Evolutionary conservation across 202 grass and related monocot species (phyloP).

Genomic region (Cymbopogon flexuosus): DNA sequence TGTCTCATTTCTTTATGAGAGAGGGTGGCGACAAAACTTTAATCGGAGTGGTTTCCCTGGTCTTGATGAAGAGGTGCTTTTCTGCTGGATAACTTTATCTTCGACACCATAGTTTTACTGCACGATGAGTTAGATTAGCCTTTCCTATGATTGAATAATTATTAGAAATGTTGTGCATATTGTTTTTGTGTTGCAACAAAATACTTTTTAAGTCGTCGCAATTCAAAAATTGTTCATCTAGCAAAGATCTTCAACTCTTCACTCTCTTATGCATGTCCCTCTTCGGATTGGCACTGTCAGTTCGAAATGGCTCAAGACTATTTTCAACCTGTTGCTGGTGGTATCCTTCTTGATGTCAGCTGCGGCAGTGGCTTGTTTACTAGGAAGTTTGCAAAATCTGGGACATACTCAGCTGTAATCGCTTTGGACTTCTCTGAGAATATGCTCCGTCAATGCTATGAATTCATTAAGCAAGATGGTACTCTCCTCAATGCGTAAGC

Average conservation of each 20-base stretch:
- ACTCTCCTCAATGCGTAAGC: conserved; percentile 64
- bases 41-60: conserved; percentile 89
- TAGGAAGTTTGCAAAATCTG: conserved; percentile 89
- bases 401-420: conserved; percentile 74
- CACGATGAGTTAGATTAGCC: neutral
- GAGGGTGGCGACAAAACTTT: conserved; percentile 97
- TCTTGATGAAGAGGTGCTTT: conserved; percentile 77
- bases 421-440: conserved; percentile 97
- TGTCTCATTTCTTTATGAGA: conserved; percentile 91
- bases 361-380: conserved; percentile 90
- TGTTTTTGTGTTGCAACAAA: neutral
- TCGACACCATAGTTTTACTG: neutral
- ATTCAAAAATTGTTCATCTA: neutral
- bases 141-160: neutral
- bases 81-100: neutral
- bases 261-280: conserved; percentile 16
- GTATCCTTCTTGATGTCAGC: conserved; percentile 84
- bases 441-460: conserved; percentile 94
- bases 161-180: neutral
- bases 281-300: conserved; percentile 50
- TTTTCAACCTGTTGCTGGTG: conserved; percentile 64
- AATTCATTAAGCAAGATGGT: conserved; percentile 79
- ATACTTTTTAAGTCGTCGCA: neutral
- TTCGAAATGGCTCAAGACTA: conserved; percentile 96
- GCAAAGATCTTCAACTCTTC: conserved; percentile 12